phyloP scores from a whole-genome alignment of 2,329 filamentous ascomycete genomes.

The Cercospora janseana region DNA sequence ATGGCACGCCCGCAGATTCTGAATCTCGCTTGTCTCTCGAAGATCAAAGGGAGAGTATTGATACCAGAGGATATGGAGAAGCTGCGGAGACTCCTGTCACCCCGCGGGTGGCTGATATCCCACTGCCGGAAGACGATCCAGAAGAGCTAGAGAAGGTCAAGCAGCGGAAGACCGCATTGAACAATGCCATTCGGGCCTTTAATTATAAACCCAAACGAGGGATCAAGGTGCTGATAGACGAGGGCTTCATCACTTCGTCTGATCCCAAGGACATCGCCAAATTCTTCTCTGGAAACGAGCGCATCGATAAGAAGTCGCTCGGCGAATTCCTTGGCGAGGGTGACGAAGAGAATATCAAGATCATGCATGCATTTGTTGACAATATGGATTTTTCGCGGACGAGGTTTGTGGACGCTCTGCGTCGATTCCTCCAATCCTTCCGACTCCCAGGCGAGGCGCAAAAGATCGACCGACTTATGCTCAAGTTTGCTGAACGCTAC shows the following conservation, averaged over 20 bases:
- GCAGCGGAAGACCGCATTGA: constrained; percentile 85
- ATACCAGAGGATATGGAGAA: constrained; percentile 52
- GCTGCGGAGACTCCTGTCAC: constrained; percentile 29
- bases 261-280: constrained; percentile 76
- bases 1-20: constrained; percentile 41
- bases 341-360: constrained; percentile 87
- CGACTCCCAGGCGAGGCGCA: constrained; percentile 92
- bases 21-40: constrained; percentile 56
- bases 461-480: constrained; percentile 99
- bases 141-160: constrained; percentile 93
- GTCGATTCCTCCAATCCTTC: constrained; percentile 91
- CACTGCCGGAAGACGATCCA: constrained; percentile 75
- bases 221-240: constrained; percentile 76
- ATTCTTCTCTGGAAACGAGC: constrained; percentile 78
- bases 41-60: constrained; percentile 70
- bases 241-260: constrained; percentile 82
- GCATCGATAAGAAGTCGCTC: constrained; percentile 84
- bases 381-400: constrained; percentile 89
- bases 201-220: constrained; percentile 98
- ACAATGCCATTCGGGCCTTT: constrained; percentile 85
- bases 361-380: constrained; percentile 98
- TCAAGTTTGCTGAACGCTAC: constrained; percentile 97
- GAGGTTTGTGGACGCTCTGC: constrained; percentile 86
- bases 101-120: constrained; percentile 44
- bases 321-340: constrained; percentile 95